phyloP scores from a whole-genome alignment of 306 rosid genomes.

The Lithocarpus polystachyus region DNA sequence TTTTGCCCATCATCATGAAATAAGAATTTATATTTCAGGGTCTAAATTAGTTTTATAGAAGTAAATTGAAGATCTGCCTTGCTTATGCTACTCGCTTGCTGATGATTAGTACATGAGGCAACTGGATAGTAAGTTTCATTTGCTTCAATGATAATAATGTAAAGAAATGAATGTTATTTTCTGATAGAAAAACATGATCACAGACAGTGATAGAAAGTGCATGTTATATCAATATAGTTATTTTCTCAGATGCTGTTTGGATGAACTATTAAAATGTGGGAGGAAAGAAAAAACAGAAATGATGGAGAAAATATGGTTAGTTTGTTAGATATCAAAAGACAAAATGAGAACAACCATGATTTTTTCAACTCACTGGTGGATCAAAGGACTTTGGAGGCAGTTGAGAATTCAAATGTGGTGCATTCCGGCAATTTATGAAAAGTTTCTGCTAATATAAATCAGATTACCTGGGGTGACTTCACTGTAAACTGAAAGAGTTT shows the following conservation, averaged over 20 bases:
- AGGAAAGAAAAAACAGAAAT: not conserved
- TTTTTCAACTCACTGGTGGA: not conserved
- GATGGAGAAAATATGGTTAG: not conserved
- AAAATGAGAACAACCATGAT: not conserved
- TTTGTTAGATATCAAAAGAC: not conserved
- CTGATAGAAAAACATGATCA: not conserved
- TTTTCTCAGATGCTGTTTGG: not conserved
- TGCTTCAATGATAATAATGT: not conserved
- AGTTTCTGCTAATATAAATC: not conserved
- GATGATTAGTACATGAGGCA: not conserved
- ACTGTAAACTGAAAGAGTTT: not conserved
- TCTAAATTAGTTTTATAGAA: not conserved
- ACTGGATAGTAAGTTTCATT: not conserved
- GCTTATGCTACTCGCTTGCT: not conserved
- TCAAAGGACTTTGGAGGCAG: not conserved
- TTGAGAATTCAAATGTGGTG: not conserved
- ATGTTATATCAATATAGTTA: not conserved
- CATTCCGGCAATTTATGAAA: not conserved
- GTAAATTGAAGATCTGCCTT: not conserved
- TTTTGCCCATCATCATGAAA: not conserved
- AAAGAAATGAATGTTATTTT: not conserved
- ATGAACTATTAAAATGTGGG: not conserved
- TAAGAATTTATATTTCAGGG: not conserved
- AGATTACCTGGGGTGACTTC: not conserved
- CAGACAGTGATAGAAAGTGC: not conserved